phyloP scores from a whole-genome alignment of 495 filamentous ascomycete species.

The Evernia prunastri region DNA sequence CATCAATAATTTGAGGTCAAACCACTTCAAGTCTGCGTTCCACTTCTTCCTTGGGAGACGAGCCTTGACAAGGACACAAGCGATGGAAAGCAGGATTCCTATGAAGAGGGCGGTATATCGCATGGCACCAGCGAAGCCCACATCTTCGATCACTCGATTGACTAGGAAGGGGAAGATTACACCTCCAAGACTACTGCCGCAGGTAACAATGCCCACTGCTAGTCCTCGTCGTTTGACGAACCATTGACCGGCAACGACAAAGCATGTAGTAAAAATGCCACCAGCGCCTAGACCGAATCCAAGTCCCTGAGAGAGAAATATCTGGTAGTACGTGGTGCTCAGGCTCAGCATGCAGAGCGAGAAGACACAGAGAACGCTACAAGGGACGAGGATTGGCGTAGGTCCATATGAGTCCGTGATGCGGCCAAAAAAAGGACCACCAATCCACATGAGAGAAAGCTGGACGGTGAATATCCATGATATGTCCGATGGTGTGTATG shows the following conservation, averaged over 20 bases:
- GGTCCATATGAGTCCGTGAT: constrained; percentile 34
- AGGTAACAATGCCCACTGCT: constrained; percentile 31
- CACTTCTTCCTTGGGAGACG: constrained; percentile 31
- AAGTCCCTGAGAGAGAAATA: constrained; percentile 36
- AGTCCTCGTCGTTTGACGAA: constrained; percentile 26
- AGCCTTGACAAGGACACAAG: constrained; percentile 25
- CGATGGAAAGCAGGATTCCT: constrained; percentile 26
- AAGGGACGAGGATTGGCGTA: constrained; percentile 24
- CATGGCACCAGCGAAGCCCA: constrained; percentile 28
- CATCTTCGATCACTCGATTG: constrained; percentile 21
- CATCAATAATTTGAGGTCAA: constrained; percentile 32
- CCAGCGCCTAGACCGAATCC: constrained; percentile 34
- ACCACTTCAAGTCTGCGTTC: constrained; percentile 27
- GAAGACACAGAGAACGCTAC: constrained; percentile 30
- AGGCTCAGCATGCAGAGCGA: constrained; percentile 33
- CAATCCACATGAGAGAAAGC: constrained; percentile 30
- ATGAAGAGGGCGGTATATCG: constrained; percentile 33
- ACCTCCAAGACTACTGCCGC: constrained; percentile 34
- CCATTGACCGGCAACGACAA: constrained; percentile 34
- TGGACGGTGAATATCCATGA: constrained; percentile 37
- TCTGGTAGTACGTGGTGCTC: constrained; percentile 29
- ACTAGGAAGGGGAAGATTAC: constrained; percentile 35
- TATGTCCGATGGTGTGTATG: constrained; percentile 30
- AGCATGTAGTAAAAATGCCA: constrained; percentile 29
- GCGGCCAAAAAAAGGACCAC: constrained; percentile 32